Evolutionary conservation across 2,329 filamentous ascomycete genomes (phyloP).

Genomic region (Fusarium nisikadoi): DNA sequence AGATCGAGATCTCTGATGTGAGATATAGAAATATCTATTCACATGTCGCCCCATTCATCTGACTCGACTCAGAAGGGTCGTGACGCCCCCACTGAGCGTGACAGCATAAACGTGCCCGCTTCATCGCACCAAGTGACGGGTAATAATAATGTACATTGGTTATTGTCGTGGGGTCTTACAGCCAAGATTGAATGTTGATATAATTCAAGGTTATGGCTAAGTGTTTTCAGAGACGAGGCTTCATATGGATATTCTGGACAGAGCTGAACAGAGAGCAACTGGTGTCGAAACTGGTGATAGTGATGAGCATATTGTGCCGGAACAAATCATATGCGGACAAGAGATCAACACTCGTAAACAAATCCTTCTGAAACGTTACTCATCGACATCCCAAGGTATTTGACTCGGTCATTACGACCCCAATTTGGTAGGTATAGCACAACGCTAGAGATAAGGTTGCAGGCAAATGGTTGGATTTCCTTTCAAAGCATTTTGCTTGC

Average conservation of each 20-base stretch:
- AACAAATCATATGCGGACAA: background rate
- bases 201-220: background rate
- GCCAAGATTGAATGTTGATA: background rate
- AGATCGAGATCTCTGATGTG: slow-evolving; percentile 25
- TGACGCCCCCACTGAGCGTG: slow-evolving; percentile 34
- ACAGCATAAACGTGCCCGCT: slow-evolving; percentile 28
- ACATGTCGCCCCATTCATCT: slow-evolving; percentile 33
- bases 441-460: slow-evolving; percentile 13
- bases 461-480: background rate
- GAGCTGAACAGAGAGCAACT: background rate
- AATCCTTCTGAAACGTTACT: slow-evolving; percentile 18
- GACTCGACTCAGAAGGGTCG: slow-evolving; percentile 14
- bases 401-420: slow-evolving; percentile 1
- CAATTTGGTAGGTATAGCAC: slow-evolving; percentile 9
- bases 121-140: slow-evolving; percentile 13
- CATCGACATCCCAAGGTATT: background rate
- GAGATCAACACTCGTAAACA: slow-evolving; percentile 9
- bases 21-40: slow-evolving; percentile 27
- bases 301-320: background rate
- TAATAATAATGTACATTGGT: background rate
- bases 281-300: background rate
- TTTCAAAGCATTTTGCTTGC: slow-evolving; percentile 11
- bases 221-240: background rate
- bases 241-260: background rate
- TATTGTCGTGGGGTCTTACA: background rate